Conservation (phyloP, 306 rosid species). For the Vicia sativa region DNA sequence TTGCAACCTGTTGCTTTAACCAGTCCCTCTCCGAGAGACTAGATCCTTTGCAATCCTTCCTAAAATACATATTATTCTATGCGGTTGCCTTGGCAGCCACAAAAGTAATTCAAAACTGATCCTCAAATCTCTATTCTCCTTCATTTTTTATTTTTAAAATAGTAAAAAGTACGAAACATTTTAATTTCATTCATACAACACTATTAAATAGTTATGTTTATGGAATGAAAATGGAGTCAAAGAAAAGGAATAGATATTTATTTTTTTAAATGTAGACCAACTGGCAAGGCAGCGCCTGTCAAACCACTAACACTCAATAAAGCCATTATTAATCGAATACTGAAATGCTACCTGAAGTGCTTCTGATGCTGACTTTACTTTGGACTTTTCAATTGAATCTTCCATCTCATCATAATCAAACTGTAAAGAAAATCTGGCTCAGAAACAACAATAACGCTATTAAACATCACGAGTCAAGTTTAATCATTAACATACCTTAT, state of each 20-base stretch:
- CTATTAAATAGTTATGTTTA: neutral
- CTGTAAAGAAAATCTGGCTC: conserved; percentile 49
- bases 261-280: neutral
- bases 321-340: conserved; percentile 11
- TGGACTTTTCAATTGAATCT: conserved; percentile 67
- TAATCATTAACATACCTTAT: conserved; percentile 53
- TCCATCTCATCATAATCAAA: conserved; percentile 51
- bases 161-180: neutral
- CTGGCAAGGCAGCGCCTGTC: neutral
- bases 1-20: too few relatives aligned
- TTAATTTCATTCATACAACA: conserved; percentile 5
- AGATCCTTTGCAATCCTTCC: neutral
- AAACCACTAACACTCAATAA: neutral
- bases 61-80: neutral
- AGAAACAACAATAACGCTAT: conserved; percentile 38
- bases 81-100: neutral
- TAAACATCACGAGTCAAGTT: conserved; percentile 27
- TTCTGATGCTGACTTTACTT: conserved; percentile 70
- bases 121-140: neutral
- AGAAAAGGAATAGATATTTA: too few relatives aligned
- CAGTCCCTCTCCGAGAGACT: neutral
- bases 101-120: neutral
- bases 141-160: neutral
- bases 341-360: conserved; percentile 75
- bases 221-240: neutral